A percentile compares a stretch with the other conserved stretches of the same genome.
These are phyloP conservation scores for Irineochytrium annulatum DNA, from an alignment of 192 early-diverging fungal species.

Conservation along the genomic window DNA sequence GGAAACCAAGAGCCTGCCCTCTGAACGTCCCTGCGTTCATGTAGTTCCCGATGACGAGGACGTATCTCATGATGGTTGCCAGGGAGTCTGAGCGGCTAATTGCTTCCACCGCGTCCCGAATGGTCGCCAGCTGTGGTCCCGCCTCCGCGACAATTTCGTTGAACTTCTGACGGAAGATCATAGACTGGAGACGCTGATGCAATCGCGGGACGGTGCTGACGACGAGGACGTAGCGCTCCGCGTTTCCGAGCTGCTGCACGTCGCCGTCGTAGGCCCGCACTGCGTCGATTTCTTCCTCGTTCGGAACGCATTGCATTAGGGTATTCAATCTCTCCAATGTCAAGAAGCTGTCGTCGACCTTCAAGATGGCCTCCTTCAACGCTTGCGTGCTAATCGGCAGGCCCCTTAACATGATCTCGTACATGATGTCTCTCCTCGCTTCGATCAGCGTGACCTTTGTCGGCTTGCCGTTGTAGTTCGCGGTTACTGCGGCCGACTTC, in stretches of 20 bases:
- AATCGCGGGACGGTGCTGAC: conserved; percentile 38
- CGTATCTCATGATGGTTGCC: conserved; percentile 24
- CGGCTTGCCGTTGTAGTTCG: too few species aligned
- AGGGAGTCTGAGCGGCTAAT: conserved; percentile 27
- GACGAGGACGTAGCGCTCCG: conserved; percentile 38
- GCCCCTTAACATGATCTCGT: too few species aligned
- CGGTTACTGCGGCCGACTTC: not conserved
- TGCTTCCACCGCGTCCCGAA: conserved; percentile 31
- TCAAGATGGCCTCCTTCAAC: conserved; percentile 37
- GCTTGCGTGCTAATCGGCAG: too few species aligned
- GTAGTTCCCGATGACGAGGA: conserved; percentile 48
- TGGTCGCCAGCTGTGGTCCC: conserved; percentile 27
- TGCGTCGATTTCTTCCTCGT: conserved; percentile 33
- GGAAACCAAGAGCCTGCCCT: conserved; percentile 46
- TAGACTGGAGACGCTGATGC: conserved; percentile 27
- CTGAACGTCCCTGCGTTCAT: conserved; percentile 46
- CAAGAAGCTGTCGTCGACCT: conserved; percentile 33
- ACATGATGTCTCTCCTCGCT: too few species aligned
- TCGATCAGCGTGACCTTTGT: too few species aligned
- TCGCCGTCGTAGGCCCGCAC: conserved; percentile 42
- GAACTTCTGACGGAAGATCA: conserved; percentile 39
- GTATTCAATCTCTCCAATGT: conserved; percentile 30
- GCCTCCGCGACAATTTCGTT: conserved; percentile 43
- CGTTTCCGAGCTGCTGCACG: conserved; percentile 30
- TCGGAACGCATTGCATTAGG: conserved; percentile 32